Evolutionary conservation across 306 rosid genomes (phyloP).

Genomic region (Hippophae tibetana): DNA sequence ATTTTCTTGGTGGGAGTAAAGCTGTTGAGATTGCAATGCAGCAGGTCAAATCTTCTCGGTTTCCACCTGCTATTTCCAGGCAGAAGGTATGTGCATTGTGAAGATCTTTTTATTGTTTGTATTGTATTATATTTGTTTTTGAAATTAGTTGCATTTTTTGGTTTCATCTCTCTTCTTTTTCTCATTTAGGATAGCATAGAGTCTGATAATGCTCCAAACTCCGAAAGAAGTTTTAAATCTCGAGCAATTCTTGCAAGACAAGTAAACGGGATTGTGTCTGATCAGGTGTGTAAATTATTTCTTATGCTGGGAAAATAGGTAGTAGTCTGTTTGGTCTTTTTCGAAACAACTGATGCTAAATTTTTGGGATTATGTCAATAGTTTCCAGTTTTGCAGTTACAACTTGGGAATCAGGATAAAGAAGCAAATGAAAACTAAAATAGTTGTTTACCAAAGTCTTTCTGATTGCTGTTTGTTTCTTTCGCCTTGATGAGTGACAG

Average conservation of each 20-base stretch:
- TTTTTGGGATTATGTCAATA: neutral
- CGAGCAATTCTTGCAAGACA: conserved; percentile 72
- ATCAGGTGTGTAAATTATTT: conserved; percentile 47
- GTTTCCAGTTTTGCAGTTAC: conserved; percentile 2
- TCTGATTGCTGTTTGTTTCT: conserved; percentile 14
- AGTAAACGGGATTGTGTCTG: conserved; percentile 69
- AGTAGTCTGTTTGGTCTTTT: too few relatives aligned
- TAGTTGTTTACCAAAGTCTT: neutral
- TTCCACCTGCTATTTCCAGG: conserved; percentile 45
- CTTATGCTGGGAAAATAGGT: conserved; percentile 2
- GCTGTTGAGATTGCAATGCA: conserved; percentile 76
- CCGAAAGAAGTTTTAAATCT: conserved; percentile 71
- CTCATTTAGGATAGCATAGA: conserved; percentile 65
- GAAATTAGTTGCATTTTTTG: conserved; percentile 1
- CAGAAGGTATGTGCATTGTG: conserved; percentile 47
- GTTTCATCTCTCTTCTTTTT: neutral
- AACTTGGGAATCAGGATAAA: neutral
- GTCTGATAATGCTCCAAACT: conserved; percentile 62
- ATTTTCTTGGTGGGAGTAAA: conserved; percentile 94
- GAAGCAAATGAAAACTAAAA: neutral
- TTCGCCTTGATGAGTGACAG: conserved; percentile 34
- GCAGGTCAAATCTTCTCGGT: conserved; percentile 68
- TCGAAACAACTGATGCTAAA: too few relatives aligned
- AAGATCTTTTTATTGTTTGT: conserved; percentile 6
- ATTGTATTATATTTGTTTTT: conserved; percentile 3